Conservation (phyloP, 352 stramenopile genomes). For the Thraustochytrium striatum region DNA sequence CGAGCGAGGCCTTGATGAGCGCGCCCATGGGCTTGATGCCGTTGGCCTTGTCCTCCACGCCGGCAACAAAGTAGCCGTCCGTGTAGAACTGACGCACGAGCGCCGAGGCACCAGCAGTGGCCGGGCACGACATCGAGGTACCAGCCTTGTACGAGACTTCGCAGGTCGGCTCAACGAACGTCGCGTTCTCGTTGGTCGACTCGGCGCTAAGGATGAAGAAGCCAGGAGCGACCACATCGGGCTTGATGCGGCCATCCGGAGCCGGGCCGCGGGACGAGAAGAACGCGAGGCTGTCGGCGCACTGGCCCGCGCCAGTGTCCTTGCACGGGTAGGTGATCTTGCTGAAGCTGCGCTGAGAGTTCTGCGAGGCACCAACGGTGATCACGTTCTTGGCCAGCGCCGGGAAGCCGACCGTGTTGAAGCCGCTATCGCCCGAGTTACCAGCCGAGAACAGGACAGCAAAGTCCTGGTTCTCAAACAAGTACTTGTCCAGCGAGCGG, state of each 20-base stretch:
- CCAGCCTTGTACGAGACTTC: constrained; percentile 52
- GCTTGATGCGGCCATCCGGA: constrained; percentile 67
- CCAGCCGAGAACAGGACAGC: background rate
- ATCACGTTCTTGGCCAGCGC: background rate
- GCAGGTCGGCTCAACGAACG: background rate
- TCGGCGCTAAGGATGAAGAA: constrained; percentile 60
- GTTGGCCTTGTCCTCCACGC: constrained; percentile 64
- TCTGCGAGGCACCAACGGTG: background rate
- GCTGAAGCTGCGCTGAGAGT: no score
- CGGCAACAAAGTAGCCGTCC: constrained; percentile 71
- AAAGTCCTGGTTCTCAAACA: background rate
- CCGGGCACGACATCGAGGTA: constrained; percentile 73
- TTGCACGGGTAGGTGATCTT: no score
- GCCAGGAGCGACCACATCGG: no score
- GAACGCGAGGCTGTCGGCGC: constrained; percentile 64
- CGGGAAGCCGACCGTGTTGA: background rate
- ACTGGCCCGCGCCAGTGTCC: no score
- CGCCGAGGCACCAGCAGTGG: constrained; percentile 69
- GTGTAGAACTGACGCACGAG: constrained; percentile 77
- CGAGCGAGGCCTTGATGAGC: no score
- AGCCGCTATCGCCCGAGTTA: background rate
- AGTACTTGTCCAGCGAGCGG: background rate
- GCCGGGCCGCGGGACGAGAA: constrained; percentile 70
- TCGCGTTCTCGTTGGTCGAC: background rate
- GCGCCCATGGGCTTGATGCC: no score